These are phyloP conservation scores for Pleurotus sapidus DNA, from an alignment of 768 basidiomycete genomes.

Conservation along the genomic window DNA sequence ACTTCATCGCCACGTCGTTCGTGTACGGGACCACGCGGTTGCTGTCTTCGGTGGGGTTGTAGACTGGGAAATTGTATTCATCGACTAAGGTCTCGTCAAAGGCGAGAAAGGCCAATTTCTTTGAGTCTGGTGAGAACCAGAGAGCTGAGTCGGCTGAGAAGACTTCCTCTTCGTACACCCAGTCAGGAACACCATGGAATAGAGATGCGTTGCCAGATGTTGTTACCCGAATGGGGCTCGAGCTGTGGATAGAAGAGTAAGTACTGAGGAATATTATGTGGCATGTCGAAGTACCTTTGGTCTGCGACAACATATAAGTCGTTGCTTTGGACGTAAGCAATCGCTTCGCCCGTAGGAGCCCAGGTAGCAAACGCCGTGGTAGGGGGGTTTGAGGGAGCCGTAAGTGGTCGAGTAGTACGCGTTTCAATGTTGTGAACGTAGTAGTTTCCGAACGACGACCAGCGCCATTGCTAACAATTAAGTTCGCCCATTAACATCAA, in stretches of 20 bases:
- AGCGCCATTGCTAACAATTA: conserved; percentile 81
- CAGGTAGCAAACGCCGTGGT: conserved; percentile 79
- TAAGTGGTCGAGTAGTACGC: conserved; percentile 67
- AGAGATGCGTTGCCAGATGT: conserved; percentile 75
- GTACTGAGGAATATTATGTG: neutral
- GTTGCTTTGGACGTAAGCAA: conserved; percentile 85
- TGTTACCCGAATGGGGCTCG: conserved; percentile 72
- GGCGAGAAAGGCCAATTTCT: conserved; percentile 76
- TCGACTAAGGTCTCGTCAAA: conserved; percentile 89
- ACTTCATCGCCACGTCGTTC: conserved; percentile 64
- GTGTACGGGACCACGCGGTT: conserved; percentile 79
- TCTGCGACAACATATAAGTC: conserved; percentile 84
- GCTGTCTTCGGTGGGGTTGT: conserved; percentile 78
- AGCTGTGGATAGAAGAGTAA: conserved; percentile 24
- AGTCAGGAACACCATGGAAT: conserved; percentile 95
- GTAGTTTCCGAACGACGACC: conserved; percentile 88
- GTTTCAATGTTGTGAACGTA: conserved; percentile 82
- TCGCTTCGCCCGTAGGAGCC: conserved; percentile 80
- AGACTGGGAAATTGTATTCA: conserved; percentile 86
- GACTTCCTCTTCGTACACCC: conserved; percentile 97
- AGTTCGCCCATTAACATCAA: neutral
- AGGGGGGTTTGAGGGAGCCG: conserved; percentile 66
- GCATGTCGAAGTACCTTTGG: conserved; percentile 47
- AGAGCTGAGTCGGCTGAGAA: conserved; percentile 69
- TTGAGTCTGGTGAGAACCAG: conserved; percentile 88